A percentile compares a stretch with the other conserved stretches of the same genome.
These are phyloP conservation scores for Tuctoria greenei DNA, from an alignment of 176 grass and related monocot genomes.

Conservation along the genomic window DNA sequence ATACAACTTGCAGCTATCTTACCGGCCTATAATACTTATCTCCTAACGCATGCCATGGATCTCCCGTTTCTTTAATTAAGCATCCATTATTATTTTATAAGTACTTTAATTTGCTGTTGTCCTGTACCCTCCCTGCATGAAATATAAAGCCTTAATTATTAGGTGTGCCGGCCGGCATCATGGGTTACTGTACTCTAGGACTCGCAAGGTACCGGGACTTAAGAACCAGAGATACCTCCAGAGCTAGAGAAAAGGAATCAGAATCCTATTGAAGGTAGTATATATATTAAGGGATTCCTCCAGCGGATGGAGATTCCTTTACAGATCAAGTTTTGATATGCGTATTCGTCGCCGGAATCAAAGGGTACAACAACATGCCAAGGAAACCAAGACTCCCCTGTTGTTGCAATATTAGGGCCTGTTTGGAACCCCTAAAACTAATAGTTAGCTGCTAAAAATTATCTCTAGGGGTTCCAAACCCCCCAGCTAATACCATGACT, in stretches of 20 bases:
- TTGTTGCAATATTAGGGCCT: no score
- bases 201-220: not conserved
- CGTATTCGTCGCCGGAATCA: not conserved
- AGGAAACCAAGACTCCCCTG: not conserved
- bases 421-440: no score
- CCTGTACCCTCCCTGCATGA: no score
- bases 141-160: not conserved
- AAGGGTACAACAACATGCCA: conserved; percentile 10
- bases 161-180: not conserved
- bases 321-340: not conserved
- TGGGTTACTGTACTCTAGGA: not conserved
- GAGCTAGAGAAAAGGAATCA: not conserved
- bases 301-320: conserved; percentile 19
- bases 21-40: not conserved
- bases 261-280: not conserved
- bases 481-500: no score
- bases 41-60: not conserved
- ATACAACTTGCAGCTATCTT: no score
- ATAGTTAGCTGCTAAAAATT: no score
- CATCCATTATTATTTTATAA: not conserved
- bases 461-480: no score
- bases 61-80: conserved; percentile 7
- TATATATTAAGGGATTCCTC: no score
- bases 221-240: not conserved
- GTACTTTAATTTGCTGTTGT: no score